These are phyloP conservation scores for Hymenoscyphus infarciens DNA, from an alignment of 2,329 filamentous ascomycete species.

Conservation along the genomic window DNA sequence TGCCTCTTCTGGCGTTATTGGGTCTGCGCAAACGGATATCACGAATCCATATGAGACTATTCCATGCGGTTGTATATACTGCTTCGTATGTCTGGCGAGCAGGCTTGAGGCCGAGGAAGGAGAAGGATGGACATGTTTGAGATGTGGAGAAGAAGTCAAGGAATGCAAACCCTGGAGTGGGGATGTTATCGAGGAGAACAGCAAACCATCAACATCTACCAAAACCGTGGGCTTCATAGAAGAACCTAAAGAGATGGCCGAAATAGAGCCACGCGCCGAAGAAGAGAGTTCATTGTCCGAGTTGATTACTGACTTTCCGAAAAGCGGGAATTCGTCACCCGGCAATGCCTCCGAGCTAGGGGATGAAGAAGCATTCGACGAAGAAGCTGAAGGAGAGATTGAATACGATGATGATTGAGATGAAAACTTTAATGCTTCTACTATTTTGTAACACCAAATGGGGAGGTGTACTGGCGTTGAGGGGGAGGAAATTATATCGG, in stretches of 20 bases:
- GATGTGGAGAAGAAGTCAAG: slow-evolving; percentile 79
- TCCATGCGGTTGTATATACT: slow-evolving; percentile 89
- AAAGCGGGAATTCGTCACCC: slow-evolving; percentile 19
- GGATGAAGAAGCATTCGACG: slow-evolving; percentile 30
- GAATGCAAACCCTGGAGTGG: slow-evolving; percentile 90
- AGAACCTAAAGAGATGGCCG: slow-evolving; percentile 21
- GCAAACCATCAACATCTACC: slow-evolving; percentile 35
- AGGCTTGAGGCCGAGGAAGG: slow-evolving; percentile 89
- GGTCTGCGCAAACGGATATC: slow-evolving; percentile 86
- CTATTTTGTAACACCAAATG: not conserved
- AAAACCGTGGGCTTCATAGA: slow-evolving; percentile 64
- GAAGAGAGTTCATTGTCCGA: slow-evolving; percentile 23
- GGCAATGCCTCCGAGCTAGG: slow-evolving; percentile 23
- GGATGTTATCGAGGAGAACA: slow-evolving; percentile 67
- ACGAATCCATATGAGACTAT: slow-evolving; percentile 94
- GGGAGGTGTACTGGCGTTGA: slow-evolving; percentile 4
- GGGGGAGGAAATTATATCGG: not conserved
- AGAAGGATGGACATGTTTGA: slow-evolving; percentile 86
- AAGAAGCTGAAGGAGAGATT: slow-evolving; percentile 28
- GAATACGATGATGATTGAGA: slow-evolving; percentile 22
- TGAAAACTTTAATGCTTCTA: not conserved
- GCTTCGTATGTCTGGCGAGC: slow-evolving; percentile 91
- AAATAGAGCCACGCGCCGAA: slow-evolving; percentile 24
- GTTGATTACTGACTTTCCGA: slow-evolving; percentile 27
- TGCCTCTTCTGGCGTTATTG: slow-evolving; percentile 71